Evolutionary conservation across 2,329 filamentous ascomycete species (phyloP), one percentile per base, ranked within the genome.

Genomic region (Aspergillus eucalypticola): DNA sequence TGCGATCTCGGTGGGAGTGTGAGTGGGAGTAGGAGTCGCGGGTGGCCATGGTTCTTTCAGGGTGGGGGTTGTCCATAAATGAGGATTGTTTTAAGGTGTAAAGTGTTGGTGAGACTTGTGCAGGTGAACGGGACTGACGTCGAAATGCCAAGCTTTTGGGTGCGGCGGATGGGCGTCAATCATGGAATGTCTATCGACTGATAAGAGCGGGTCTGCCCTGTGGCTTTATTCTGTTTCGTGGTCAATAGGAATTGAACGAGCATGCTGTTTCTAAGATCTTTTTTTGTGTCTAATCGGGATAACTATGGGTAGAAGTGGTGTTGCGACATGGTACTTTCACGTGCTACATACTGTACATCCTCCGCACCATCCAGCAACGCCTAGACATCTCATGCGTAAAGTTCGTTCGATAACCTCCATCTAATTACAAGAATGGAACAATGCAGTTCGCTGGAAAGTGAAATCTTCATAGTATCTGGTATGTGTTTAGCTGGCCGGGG

Each of bases 401-500:
- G 46, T 50, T 50, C 46, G 25, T 50, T 29, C 29, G 27, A 29
- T 29, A 27, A 27, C 25, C 11, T 27, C 46, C 25, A 17, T 32
- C 46, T 50, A 50, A 29, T 50, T 50, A 50, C 46, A 50, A 15
- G 1, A 32, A 15, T n/a, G 25, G 23, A 11, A 25, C 49, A 44
- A 51, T 29, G 21, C 8, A 23, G n/a, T 10, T 15, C 15, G 54
- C 42, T 57, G 23, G 60, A 51, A 44, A 27, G 25, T 27, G 42
- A 59, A 51, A 35, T 41, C 27, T 60, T 35, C 48, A 57, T 8
- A 54, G 25, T 54, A 52, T 54, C 21, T 19, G 39, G 27, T 29
- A 38, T 35, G 8, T 15, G 8, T 17, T 66, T 68, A 76, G 56
- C 71, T 75, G 32, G 69, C 54, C 21, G 73, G 67, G 27, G 71